Percentiles rank a stretch among this genome's conserved stretches.
phyloP scores from a whole-genome alignment of 1,284 basidiomycete species.

The Ceratobasidium sp. region DNA sequence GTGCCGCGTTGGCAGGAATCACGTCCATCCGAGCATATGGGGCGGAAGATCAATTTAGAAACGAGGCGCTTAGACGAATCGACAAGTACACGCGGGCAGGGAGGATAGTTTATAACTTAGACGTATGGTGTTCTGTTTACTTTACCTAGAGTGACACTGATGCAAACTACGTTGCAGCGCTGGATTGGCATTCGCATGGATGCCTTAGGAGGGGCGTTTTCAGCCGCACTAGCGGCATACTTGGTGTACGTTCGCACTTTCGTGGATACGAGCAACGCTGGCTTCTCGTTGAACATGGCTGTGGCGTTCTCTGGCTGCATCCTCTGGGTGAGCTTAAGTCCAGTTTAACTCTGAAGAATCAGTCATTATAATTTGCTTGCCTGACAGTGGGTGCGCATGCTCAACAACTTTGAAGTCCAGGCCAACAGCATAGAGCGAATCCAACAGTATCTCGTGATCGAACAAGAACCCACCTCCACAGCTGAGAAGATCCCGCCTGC shows the following conservation, averaged over 20 bases:
- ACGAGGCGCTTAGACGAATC: constrained; percentile 46
- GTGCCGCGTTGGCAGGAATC: constrained; percentile 41
- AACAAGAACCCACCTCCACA: constrained; percentile 53
- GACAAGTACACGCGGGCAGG: constrained; percentile 47
- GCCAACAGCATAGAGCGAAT: constrained; percentile 57
- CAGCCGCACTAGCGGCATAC: constrained; percentile 45
- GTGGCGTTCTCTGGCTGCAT: constrained; percentile 55
- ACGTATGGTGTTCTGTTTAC: constrained; percentile 17
- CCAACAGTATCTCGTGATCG: constrained; percentile 54
- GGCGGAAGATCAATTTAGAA: constrained; percentile 46
- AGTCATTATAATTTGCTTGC: background rate
- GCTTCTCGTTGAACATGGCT: constrained; percentile 56
- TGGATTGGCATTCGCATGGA: constrained; percentile 47
- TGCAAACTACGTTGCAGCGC: constrained; percentile 8
- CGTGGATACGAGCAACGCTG: constrained; percentile 50
- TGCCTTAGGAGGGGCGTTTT: constrained; percentile 43
- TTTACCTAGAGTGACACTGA: background rate
- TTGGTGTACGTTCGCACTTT: constrained; percentile 22
- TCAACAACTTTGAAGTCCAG: constrained; percentile 58
- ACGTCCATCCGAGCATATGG: constrained; percentile 54
- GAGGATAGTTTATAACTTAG: constrained; percentile 46
- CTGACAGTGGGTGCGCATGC: constrained; percentile 51
- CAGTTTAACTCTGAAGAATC: background rate
- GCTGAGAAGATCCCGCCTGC: constrained; percentile 54
- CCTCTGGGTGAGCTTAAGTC: constrained; percentile 40